phyloP scores from a whole-genome alignment of 2,329 filamentous ascomycete species.

The Talaromyces sp. region DNA sequence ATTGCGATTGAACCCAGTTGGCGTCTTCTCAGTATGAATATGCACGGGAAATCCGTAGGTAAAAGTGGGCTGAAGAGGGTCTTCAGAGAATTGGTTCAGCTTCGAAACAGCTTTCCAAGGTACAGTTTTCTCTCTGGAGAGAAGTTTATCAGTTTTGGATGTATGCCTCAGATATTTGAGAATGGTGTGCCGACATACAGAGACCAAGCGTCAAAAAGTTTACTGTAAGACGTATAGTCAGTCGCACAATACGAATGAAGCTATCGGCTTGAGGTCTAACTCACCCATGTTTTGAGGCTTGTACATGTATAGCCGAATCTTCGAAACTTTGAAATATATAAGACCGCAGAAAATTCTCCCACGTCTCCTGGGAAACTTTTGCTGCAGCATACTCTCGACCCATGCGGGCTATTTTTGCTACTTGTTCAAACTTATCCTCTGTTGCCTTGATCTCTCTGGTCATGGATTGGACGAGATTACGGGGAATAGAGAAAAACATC shows the following conservation, averaged over 20 bases:
- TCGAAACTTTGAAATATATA: constrained; percentile 1
- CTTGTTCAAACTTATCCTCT: background rate
- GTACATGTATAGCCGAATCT: background rate
- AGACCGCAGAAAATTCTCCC: background rate
- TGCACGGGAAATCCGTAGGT: constrained; percentile 5
- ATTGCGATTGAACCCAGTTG: background rate
- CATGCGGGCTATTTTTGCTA: background rate
- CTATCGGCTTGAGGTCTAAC: background rate
- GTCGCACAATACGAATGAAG: background rate
- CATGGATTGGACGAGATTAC: background rate
- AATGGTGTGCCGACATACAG: background rate
- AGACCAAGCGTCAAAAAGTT: constrained; percentile 3
- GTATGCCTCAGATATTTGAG: background rate
- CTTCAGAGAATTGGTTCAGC: background rate
- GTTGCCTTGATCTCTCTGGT: background rate
- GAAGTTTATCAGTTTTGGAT: background rate
- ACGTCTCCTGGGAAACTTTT: background rate
- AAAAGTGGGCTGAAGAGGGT: background rate
- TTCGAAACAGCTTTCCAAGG: background rate
- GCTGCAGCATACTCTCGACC: background rate
- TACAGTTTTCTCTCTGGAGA: background rate
- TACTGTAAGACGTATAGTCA: background rate
- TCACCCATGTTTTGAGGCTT: background rate
- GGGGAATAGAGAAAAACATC: background rate
- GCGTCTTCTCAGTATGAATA: background rate